phyloP scores from a whole-genome alignment of 768 basidiomycete species.

The Lentinula raphanica region DNA sequence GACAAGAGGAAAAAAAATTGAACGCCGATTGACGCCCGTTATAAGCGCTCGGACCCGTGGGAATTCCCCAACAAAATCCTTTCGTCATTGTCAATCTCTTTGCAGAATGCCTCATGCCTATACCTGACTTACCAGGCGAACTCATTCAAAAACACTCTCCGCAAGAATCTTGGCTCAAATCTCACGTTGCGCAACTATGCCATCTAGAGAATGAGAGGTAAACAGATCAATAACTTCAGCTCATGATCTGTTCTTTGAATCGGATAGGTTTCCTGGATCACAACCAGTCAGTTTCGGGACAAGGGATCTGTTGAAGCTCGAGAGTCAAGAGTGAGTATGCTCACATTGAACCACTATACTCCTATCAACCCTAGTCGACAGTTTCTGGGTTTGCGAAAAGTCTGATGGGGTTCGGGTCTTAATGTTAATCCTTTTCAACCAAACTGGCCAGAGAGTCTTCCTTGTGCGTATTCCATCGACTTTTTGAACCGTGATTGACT shows the following conservation, averaged over 20 bases:
- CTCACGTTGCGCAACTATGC: conserved; percentile 60
- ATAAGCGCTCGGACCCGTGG: no score
- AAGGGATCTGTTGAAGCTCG: conserved; percentile 68
- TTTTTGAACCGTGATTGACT: conserved; percentile 1
- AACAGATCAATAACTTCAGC: conserved; percentile 16
- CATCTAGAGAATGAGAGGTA: conserved; percentile 60
- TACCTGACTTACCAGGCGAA: conserved; percentile 69
- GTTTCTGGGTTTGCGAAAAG: conserved; percentile 99
- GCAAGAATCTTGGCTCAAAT: conserved; percentile 62
- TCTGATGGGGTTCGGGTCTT: conserved; percentile 93
- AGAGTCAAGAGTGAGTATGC: conserved; percentile 82
- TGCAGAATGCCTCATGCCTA: conserved; percentile 31
- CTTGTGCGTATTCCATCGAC: conserved; percentile 49
- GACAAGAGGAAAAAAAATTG: no score
- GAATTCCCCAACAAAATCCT: no score
- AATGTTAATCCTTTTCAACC: conserved; percentile 67
- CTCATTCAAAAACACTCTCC: conserved; percentile 49
- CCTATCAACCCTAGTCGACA: conserved; percentile 30
- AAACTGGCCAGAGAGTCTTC: conserved; percentile 54
- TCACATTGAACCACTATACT: conserved; percentile 12
- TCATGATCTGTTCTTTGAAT: conserved; percentile 3
- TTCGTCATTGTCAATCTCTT: no score
- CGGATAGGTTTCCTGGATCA: conserved; percentile 82
- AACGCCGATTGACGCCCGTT: no score
- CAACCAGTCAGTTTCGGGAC: conserved; percentile 89